Base-by-base conservation (phyloP, 1,284 basidiomycete genomes). In the Trichosporon inkin region DNA sequence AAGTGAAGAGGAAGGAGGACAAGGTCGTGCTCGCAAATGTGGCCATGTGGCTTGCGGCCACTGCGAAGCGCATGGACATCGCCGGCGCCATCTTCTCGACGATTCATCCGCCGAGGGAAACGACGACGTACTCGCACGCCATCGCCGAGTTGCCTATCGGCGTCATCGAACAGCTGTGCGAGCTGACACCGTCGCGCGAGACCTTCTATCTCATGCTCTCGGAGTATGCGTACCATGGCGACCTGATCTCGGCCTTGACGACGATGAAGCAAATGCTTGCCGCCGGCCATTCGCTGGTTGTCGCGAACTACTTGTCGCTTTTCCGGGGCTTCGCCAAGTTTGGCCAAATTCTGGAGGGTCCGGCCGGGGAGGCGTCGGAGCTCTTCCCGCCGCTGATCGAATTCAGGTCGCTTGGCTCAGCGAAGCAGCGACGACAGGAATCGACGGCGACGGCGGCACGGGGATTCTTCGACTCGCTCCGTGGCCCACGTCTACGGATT, bases 141-240 rank as follows among this genome's bases (percentile, higher is more conserved):
- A 36, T 17, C 36, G 32, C 19, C 3, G 35, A 19, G 10, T 19
- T 39, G 36, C 19, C 57, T 22, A 11, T 66, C 74, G 37, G 55
- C 47, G 41, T 38, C 35, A 40, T 59, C 47, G 17, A 53, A n/a
- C 20, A 53, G 49, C 2, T 60, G 49, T 53, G 57, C 63, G 20
- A 53, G 24, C n/a, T 56, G 52, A 72, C 78, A 49, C 87, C 89
- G 7, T 82, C 89, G 68, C 78, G 81, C 19, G 75, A 84, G 57
- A 89, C 88, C 10, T 93, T 86, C 73, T 85, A 83, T 16, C 77
- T 80, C n/a, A 77, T 90, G 68, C 82, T 91, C 53, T 87, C 89
- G 68, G 76, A 80, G 8, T 81, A 86, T 70, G 82, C 88, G 2
- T 87, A 87, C 69, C 82, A 85, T 57, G 90, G 90, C 6, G 79